phyloP scores from a whole-genome alignment of 2,329 filamentous ascomycete species.

The Colletotrichum sansevieriae region DNA sequence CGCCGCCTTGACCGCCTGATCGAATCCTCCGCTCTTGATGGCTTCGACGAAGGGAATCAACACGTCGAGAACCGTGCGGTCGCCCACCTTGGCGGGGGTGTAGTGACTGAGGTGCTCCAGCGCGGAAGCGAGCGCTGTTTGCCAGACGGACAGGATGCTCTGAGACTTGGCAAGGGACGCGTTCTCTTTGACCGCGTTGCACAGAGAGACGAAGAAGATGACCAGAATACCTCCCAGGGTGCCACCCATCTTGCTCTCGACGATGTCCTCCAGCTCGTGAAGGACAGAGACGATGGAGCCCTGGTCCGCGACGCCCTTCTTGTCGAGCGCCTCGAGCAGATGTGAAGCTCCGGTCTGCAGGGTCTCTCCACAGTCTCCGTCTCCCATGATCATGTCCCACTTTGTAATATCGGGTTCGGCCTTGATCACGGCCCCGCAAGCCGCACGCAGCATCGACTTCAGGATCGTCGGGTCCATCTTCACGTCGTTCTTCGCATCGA shows the following conservation, averaged over 20 bases:
- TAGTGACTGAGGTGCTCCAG: slow-evolving; percentile 63
- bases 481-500: slow-evolving; percentile 57
- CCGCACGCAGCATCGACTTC: slow-evolving; percentile 67
- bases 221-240: slow-evolving; percentile 66
- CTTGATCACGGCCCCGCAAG: slow-evolving; percentile 64
- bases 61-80: slow-evolving; percentile 70
- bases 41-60: slow-evolving; percentile 66
- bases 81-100: slow-evolving; percentile 67
- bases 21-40: slow-evolving; percentile 63
- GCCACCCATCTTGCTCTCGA: slow-evolving; percentile 68
- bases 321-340: slow-evolving; percentile 61
- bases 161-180: slow-evolving; percentile 44
- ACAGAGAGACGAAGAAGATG: slow-evolving; percentile 64
- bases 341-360: slow-evolving; percentile 65
- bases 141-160: slow-evolving; percentile 58
- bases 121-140: slow-evolving; percentile 56
- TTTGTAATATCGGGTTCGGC: slow-evolving; percentile 74
- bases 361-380: slow-evolving; percentile 76
- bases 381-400: slow-evolving; percentile 74
- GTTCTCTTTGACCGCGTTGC: slow-evolving; percentile 47
- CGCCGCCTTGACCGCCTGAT: slow-evolving; percentile 70
- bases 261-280: slow-evolving; percentile 64
- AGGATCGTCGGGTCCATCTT: slow-evolving; percentile 65
- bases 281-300: slow-evolving; percentile 64
- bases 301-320: slow-evolving; percentile 51